These are phyloP conservation scores for Sporothrix globosa DNA, from an alignment of 2,329 filamentous ascomycete species.

Conservation along the genomic window DNA sequence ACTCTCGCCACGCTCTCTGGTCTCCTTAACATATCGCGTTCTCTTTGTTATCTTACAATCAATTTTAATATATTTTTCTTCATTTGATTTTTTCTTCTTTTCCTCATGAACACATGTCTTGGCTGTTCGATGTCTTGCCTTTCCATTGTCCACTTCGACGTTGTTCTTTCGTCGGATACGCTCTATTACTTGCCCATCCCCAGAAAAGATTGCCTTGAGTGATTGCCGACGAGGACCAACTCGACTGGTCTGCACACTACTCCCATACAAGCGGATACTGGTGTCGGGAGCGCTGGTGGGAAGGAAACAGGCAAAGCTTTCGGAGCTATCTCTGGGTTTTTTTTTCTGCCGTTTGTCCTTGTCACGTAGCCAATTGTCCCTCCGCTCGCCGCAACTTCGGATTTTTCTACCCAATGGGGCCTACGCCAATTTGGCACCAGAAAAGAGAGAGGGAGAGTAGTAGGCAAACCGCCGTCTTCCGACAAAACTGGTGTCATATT, in stretches of 20 bases:
- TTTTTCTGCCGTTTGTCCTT: background rate
- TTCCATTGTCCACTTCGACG: too few species aligned
- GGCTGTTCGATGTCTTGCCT: background rate
- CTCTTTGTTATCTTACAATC: background rate
- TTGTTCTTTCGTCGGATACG: too few species aligned
- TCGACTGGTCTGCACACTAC: background rate
- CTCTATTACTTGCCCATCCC: background rate
- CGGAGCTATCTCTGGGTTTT: conserved; percentile 9
- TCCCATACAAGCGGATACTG: background rate
- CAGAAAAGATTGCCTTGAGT: background rate
- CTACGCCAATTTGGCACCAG: background rate
- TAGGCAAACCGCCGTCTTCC: background rate
- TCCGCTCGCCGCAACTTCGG: conserved; percentile 2
- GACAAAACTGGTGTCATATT: background rate
- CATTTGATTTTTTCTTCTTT: background rate
- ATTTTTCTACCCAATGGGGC: conserved; percentile 24
- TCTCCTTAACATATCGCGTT: background rate
- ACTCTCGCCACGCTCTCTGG: background rate
- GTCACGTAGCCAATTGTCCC: background rate
- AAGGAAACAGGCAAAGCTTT: conserved; percentile 1
- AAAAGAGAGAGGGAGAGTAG: background rate
- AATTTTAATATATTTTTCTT: conserved; percentile 3
- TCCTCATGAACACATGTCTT: background rate
- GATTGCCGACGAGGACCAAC: conserved; percentile 3
- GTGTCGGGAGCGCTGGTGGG: background rate